A percentile compares a stretch with the other conserved stretches of the same genome.
Conservation (phyloP, 164 flowering plant species). For the Litsea cubeba region DNA sequence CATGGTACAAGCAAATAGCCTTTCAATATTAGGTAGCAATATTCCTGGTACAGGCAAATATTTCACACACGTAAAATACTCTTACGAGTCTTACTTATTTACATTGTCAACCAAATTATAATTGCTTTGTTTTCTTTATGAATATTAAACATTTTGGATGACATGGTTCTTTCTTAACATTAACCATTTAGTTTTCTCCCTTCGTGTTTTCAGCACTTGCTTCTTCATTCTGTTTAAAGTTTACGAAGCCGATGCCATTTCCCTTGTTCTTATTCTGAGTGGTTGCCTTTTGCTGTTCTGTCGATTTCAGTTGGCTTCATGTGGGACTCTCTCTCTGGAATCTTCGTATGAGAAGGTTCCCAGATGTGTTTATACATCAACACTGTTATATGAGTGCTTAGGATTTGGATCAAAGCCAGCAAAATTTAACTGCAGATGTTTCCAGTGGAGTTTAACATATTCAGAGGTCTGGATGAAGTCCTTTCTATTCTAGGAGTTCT, state of each 20-base stretch:
- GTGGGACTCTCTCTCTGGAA: slow-evolving; percentile 53
- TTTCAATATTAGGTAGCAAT: neutral
- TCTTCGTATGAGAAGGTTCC: slow-evolving; percentile 61
- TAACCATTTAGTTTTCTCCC: neutral
- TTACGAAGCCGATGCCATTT: neutral
- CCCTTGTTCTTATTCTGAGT: neutral
- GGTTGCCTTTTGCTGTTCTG: neutral
- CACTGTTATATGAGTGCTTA: slow-evolving; percentile 44
- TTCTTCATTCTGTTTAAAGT: slow-evolving; percentile 11
- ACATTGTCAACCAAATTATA: neutral
- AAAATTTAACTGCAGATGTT: slow-evolving; percentile 23
- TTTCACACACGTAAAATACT: neutral
- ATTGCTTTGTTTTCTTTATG: neutral
- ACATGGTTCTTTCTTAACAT: neutral
- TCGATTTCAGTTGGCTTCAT: slow-evolving; percentile 47
- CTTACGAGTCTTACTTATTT: neutral
- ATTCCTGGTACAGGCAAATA: neutral
- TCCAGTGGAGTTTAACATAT: slow-evolving; percentile 39
- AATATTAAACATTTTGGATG: neutral
- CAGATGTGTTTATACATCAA: slow-evolving; percentile 56
- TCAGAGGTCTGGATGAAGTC: slow-evolving; percentile 42
- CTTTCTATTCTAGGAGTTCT: neutral
- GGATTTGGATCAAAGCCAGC: slow-evolving; percentile 29
- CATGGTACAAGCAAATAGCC: neutral
- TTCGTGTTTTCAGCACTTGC: neutral